Evolutionary conservation across 2,329 filamentous ascomycete species (phyloP).

Genomic region (Colletotrichum sp.): DNA sequence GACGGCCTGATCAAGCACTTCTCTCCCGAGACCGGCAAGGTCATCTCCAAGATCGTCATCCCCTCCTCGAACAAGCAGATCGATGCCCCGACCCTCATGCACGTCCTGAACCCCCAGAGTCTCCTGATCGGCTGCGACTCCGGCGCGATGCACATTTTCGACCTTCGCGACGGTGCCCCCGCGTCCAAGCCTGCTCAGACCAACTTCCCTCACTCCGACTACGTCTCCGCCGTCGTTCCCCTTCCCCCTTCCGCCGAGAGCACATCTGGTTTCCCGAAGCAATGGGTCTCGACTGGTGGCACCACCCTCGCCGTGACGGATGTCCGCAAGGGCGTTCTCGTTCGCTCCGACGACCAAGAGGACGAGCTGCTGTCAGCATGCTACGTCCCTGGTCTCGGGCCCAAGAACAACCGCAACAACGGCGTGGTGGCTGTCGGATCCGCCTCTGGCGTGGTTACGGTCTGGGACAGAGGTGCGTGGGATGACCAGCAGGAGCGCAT

Average conservation of each 20-base stretch:
- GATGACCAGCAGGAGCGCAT: conserved; percentile 94
- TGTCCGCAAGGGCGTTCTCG: conserved; percentile 82
- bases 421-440: conserved; percentile 79
- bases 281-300: conserved; percentile 93
- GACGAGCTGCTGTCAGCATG: conserved; percentile 86
- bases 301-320: conserved; percentile 92
- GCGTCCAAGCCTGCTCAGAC: conserved; percentile 74
- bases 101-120: conserved; percentile 84
- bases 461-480: conserved; percentile 96
- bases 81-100: conserved; percentile 81
- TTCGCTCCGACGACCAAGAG: conserved; percentile 92
- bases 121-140: conserved; percentile 91
- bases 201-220: conserved; percentile 88
- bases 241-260: conserved; percentile 80
- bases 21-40: conserved; percentile 64
- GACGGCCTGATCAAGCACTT: conserved; percentile 64
- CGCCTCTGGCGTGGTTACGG: conserved; percentile 79
- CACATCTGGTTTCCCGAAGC: conserved; percentile 88
- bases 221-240: conserved; percentile 85
- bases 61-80: conserved; percentile 60
- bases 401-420: conserved; percentile 67
- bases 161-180: conserved; percentile 70
- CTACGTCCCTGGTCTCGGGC: conserved; percentile 78
- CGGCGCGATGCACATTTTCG: conserved; percentile 85
- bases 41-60: conserved; percentile 82